phyloP scores from a whole-genome alignment of 163 green algal genomes.

The Scenedesmus sp. region DNA sequence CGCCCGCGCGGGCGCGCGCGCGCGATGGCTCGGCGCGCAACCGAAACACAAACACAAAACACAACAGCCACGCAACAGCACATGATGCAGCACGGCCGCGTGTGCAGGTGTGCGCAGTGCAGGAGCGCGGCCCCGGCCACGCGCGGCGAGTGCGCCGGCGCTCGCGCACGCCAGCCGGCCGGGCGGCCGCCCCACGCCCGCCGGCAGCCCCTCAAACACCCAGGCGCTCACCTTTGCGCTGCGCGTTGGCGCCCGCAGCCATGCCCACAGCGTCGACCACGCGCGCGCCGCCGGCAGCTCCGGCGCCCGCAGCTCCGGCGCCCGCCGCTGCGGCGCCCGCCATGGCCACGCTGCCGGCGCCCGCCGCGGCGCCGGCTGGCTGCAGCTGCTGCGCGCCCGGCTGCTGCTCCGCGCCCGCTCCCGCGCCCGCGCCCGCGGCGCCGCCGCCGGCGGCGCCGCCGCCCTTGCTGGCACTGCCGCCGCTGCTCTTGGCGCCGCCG shows the following conservation, averaged over 20 bases:
- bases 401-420: conserved; percentile 2
- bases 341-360: conserved; percentile 1
- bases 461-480: conserved; percentile 2
- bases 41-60: no score
- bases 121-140: no score
- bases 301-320: conserved; percentile 1
- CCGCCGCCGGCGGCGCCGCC: background rate
- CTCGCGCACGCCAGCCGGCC: no score
- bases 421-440: background rate
- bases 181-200: no score
- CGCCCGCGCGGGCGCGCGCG: no score
- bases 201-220: no score
- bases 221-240: conserved; percentile 19
- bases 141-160: no score
- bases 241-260: conserved; percentile 13
- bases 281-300: background rate
- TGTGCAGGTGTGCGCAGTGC: no score
- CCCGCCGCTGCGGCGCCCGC: conserved; percentile 20
- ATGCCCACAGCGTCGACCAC: conserved; percentile 10
- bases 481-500: conserved; percentile 12
- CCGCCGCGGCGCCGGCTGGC: conserved; percentile 9
- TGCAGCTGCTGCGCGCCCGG: conserved; percentile 6
- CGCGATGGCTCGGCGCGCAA: no score
- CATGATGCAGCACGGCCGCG: no score
- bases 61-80: no score